A percentile compares a stretch with the other conserved stretches of the same genome.
phyloP scores from a whole-genome alignment of 306 rosid species.

The Cicer chorassanicum region DNA sequence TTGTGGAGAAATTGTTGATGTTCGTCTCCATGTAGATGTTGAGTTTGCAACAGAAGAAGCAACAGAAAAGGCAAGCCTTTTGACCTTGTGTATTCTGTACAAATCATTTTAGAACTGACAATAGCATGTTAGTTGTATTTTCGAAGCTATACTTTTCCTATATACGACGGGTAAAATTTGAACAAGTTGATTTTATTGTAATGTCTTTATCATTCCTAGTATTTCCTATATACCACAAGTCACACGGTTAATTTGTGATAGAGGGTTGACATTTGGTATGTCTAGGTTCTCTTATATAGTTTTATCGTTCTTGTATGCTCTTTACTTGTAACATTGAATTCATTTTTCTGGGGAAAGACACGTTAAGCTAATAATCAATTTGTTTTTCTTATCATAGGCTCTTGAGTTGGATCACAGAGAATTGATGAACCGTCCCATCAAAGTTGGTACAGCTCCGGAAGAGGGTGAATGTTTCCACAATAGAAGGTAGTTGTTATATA shows the following conservation, averaged over 20 bases:
- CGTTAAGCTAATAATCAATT: slow-evolving; percentile 16
- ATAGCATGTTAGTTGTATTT: slow-evolving; percentile 8
- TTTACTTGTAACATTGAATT: slow-evolving; percentile 1
- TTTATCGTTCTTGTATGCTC: slow-evolving; percentile 1
- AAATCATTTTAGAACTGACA: slow-evolving; percentile 34
- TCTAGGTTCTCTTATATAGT: not conserved
- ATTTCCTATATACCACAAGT: not conserved
- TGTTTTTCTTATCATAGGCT: slow-evolving; percentile 44
- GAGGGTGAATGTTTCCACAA: slow-evolving; percentile 16
- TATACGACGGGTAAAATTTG: not conserved
- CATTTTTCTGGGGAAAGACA: not conserved
- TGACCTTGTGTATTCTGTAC: slow-evolving; percentile 27
- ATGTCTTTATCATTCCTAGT: slow-evolving; percentile 13
- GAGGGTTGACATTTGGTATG: slow-evolving; percentile 18
- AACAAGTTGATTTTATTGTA: slow-evolving; percentile 6
- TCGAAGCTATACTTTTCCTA: not conserved
- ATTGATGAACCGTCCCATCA: slow-evolving; percentile 37
- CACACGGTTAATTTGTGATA: not conserved
- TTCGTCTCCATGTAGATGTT: slow-evolving; percentile 52
- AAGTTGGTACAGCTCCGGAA: slow-evolving; percentile 35
- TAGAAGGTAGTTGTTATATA: slow-evolving; percentile 50
- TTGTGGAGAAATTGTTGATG: slow-evolving; percentile 65
- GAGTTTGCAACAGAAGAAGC: slow-evolving; percentile 69
- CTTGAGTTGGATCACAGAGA: slow-evolving; percentile 44
- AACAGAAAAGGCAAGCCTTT: slow-evolving; percentile 59